Conservation (phyloP, 768 basidiomycete genomes). For the Russula virescens region DNA sequence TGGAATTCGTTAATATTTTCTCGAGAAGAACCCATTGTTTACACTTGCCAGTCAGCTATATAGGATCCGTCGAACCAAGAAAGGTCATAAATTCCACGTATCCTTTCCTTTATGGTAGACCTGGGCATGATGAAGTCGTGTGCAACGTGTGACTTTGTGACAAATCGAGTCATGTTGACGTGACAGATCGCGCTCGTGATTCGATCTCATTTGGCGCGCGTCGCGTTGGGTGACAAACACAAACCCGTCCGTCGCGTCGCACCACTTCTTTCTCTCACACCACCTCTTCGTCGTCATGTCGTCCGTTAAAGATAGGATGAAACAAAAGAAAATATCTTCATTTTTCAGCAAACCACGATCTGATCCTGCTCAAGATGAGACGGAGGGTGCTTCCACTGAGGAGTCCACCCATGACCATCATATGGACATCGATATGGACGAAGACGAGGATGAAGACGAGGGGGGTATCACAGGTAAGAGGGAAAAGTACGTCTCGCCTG, state of each 20-base stretch:
- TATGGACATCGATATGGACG: slow-evolving; percentile 11
- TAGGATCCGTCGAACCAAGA: slow-evolving; percentile 39
- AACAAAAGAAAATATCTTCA: slow-evolving; percentile 18
- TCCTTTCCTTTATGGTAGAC: slow-evolving; percentile 11
- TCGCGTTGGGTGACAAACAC: neutral
- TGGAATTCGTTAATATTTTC: slow-evolving; percentile 11
- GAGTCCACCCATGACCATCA: neutral
- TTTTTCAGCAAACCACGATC: slow-evolving; percentile 14
- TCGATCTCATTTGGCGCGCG: neutral
- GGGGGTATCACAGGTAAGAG: slow-evolving; percentile 31
- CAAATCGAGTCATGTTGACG: slow-evolving; percentile 6
- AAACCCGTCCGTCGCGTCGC: neutral
- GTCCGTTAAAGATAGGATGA: slow-evolving; percentile 20
- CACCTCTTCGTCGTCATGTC: slow-evolving; percentile 12
- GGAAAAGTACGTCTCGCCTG: slow-evolving; percentile 41
- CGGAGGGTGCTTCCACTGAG: slow-evolving; percentile 8
- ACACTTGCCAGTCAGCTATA: slow-evolving; percentile 46
- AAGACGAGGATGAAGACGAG: slow-evolving; percentile 30
- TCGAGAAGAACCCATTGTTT: neutral
- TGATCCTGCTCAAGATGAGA: slow-evolving; percentile 10
- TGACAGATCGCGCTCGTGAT: slow-evolving; percentile 16
- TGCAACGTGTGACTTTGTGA: neutral
- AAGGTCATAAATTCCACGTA: slow-evolving; percentile 24
- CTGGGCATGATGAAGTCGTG: slow-evolving; percentile 12
- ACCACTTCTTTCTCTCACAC: neutral